Evolutionary conservation across 1,284 basidiomycete genomes (phyloP).

Genomic region (Trichosporon ovoides): DNA sequence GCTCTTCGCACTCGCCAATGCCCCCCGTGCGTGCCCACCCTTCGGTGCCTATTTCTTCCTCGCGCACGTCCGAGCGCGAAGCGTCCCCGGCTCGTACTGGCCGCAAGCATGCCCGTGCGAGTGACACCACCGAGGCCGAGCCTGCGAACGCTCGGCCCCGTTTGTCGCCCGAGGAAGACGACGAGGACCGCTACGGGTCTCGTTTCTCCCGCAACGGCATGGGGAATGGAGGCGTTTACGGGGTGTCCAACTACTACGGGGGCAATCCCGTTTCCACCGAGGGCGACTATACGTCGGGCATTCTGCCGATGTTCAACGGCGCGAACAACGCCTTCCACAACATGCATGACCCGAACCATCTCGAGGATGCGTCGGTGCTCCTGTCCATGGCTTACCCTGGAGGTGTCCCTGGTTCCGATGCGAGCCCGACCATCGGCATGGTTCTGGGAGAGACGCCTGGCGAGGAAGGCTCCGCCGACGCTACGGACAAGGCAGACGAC

Average conservation of each 20-base stretch:
- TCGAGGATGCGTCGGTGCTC: conserved; percentile 47
- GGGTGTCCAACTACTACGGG: conserved; percentile 26
- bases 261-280: conserved; percentile 24
- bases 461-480: not conserved
- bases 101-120: conserved; percentile 28
- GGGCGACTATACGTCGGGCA: conserved; percentile 33
- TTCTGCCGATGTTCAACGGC: conserved; percentile 40
- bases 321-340: conserved; percentile 26
- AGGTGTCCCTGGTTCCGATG: conserved; percentile 25
- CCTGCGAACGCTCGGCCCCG: conserved; percentile 6
- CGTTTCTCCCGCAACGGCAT: conserved; percentile 34
- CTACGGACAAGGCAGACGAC: conserved; percentile 4
- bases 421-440: conserved; percentile 28
- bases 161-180: conserved; percentile 26
- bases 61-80: conserved; percentile 37
- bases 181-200: conserved; percentile 31
- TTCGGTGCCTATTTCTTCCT: conserved; percentile 41
- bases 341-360: conserved; percentile 39
- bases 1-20: conserved; percentile 37
- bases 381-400: conserved; percentile 48
- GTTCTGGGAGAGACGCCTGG: conserved; percentile 20
- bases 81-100: conserved; percentile 26
- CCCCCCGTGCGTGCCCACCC: conserved; percentile 34
- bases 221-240: conserved; percentile 38
- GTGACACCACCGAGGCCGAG: conserved; percentile 9